Evolutionary conservation across 257 asterid species (phyloP).

Genomic region (Ocimum tenuiflorum): DNA sequence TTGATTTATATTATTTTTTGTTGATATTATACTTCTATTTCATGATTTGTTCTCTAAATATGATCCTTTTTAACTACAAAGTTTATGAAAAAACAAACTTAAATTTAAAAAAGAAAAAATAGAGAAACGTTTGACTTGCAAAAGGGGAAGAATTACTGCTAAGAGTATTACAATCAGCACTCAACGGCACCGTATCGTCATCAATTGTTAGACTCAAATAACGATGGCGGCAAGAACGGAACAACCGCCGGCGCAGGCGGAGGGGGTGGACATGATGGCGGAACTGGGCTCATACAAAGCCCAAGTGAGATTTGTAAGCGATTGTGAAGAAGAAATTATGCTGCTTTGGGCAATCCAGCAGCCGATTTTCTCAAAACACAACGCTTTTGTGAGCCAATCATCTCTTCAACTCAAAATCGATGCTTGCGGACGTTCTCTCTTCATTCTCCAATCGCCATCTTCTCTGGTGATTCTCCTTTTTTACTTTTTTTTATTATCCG

Average conservation of each 20-base stretch:
- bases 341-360: conserved; percentile 88
- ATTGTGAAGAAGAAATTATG: conserved; percentile 61
- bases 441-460: conserved; percentile 83
- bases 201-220: background rate
- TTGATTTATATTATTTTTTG: too few relatives aligned
- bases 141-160: too few relatives aligned
- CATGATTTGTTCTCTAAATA: too few relatives aligned
- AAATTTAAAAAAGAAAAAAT: too few relatives aligned
- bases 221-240: conserved; percentile 24
- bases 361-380: conserved; percentile 63
- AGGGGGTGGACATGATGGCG: conserved; percentile 27
- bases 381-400: conserved; percentile 64
- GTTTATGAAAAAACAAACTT: too few relatives aligned
- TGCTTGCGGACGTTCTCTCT: conserved; percentile 78
- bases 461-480: conserved; percentile 42
- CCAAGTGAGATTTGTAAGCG: conserved; percentile 40
- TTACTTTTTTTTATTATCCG: background rate
- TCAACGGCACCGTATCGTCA: too few relatives aligned
- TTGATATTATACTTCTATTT: too few relatives aligned
- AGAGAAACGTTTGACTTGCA: too few relatives aligned
- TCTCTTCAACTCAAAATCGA: conserved; percentile 65
- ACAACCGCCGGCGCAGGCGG: conserved; percentile 8
- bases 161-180: too few relatives aligned
- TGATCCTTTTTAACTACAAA: too few relatives aligned
- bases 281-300: conserved; percentile 60